Conservation (phyloP, 768 basidiomycete species). For the Leccinum ochraceum region DNA sequence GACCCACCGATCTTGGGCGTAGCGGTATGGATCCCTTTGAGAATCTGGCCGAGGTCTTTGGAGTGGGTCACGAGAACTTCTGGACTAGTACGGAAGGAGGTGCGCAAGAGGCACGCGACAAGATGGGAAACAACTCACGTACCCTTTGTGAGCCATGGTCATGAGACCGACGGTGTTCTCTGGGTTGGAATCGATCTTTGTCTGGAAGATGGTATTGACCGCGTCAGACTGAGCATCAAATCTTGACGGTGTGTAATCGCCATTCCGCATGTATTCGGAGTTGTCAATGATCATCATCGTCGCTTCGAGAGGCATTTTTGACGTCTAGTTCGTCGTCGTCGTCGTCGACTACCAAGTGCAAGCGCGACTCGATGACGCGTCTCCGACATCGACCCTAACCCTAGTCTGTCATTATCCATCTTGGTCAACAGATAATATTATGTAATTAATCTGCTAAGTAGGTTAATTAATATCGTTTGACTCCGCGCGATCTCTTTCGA, state of each 20-base stretch:
- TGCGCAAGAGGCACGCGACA: conserved; percentile 1
- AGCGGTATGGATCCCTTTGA: conserved; percentile 73
- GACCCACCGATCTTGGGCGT: conserved; percentile 74
- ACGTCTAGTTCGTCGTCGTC: conserved; percentile 13
- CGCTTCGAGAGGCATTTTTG: conserved; percentile 92
- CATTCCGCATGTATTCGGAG: conserved; percentile 96
- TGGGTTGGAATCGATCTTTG: conserved; percentile 94
- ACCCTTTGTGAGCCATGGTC: conserved; percentile 99
- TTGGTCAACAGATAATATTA: not conserved
- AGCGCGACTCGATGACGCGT: conserved; percentile 29
- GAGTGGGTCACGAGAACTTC: conserved; percentile 96
- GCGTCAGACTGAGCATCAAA: conserved; percentile 93
- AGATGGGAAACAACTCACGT: conserved; percentile 28
- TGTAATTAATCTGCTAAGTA: not conserved
- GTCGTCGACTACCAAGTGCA: conserved; percentile 7
- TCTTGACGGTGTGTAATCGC: conserved; percentile 84
- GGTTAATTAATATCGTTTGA: too few relatives aligned
- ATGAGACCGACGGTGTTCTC: conserved; percentile 98
- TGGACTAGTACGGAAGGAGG: conserved; percentile 52
- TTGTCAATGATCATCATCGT: conserved; percentile 98
- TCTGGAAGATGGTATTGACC: conserved; percentile 84
- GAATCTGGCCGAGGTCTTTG: conserved; percentile 90
- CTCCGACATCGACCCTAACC: conserved; percentile 24
- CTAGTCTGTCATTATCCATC: conserved; percentile 4
- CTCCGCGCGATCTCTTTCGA: too few relatives aligned